Base-by-base conservation (phyloP, 202 grass and related monocot genomes). In the Sporobolus alterniflorus region DNA sequence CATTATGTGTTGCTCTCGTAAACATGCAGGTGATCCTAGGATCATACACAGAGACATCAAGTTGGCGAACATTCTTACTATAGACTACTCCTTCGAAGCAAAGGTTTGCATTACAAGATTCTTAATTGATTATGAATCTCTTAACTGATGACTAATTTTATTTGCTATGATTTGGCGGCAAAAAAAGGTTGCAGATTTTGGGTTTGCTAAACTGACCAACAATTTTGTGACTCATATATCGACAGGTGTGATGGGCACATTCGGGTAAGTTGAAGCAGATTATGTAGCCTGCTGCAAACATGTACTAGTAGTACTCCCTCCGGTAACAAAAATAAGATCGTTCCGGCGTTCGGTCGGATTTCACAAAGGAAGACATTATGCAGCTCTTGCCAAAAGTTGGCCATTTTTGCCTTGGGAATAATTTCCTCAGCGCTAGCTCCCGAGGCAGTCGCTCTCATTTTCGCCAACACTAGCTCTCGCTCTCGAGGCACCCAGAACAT, bases 1-100 rank as follows among this genome's bases (percentile, higher is more conserved):
- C 21, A 9, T 1, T 66, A 52, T 34, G 60, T 61, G 36, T 36
- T 61, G 36, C 26, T 16, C 44, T 65, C 30, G 22, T 55, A 1
- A 8, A n/a, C 50, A 77, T 24, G 21, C 81, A 98, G 96, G 92
- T 80, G 84, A 98, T 91, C 93, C 93, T 83, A 83, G 93, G 82
- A 95, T 98, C 78, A 92, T 98, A 49, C 96, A 98, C 48, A 85
- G 96, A 68, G 96, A 98, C 77, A 95, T 98, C 84, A 98, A 98
- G 75, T 93, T 93, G 10, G 87, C 89, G 44, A 95, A 98, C 87
- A 95, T 92, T 48, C 91, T 98, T 22, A n/a, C n/a, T n/a, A 66
- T 98, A 69, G 96, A 95, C 76, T 75, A 93, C 60, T 88, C 82
- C 39, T 95, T 93, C 76, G 92, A 98, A 29, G 88, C 91, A 43